A percentile compares a stretch with the other conserved stretches of the same genome.
Conservation (phyloP, 805 yeast genomes). For the Ascoidea rubescens region DNA sequence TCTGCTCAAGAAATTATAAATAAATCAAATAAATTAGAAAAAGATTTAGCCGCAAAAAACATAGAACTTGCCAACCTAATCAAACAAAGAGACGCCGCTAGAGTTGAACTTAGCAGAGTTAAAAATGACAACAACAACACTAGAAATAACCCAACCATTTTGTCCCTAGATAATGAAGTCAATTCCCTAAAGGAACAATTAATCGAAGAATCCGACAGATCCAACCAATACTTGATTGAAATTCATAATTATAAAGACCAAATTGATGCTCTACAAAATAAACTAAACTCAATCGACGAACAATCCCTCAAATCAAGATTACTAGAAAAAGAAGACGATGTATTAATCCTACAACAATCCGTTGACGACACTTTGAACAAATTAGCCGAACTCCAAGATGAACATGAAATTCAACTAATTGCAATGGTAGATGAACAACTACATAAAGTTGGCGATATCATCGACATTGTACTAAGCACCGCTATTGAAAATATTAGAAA, state of each 20-base stretch:
- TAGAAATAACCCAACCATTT: constrained; percentile 45
- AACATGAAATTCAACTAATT: constrained; percentile 6
- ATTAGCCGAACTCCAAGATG: constrained; percentile 25
- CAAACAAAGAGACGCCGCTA: constrained; percentile 79
- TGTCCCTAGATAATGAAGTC: constrained; percentile 47
- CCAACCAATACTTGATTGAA: constrained; percentile 39
- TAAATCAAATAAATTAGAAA: constrained; percentile 66
- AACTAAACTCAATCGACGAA: constrained; percentile 16
- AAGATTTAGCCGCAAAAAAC: constrained; percentile 74
- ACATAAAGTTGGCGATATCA: not conserved
- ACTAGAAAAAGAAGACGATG: constrained; percentile 60
- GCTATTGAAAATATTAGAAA: not conserved
- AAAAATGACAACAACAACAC: constrained; percentile 27
- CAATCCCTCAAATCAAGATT: constrained; percentile 28
- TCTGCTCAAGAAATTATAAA: constrained; percentile 70
- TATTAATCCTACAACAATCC: constrained; percentile 67
- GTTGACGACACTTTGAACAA: constrained; percentile 59
- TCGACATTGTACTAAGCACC: not conserved
- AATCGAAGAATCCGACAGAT: constrained; percentile 46
- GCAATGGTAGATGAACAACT: not conserved
- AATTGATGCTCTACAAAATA: constrained; percentile 32
- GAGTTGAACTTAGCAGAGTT: constrained; percentile 62
- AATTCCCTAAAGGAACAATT: constrained; percentile 45
- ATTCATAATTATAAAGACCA: constrained; percentile 53
- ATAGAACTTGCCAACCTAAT: constrained; percentile 80